These are phyloP conservation scores for Trichophyton benhamiae DNA, from an alignment of 2,329 filamentous ascomycete species.

Conservation along the genomic window DNA sequence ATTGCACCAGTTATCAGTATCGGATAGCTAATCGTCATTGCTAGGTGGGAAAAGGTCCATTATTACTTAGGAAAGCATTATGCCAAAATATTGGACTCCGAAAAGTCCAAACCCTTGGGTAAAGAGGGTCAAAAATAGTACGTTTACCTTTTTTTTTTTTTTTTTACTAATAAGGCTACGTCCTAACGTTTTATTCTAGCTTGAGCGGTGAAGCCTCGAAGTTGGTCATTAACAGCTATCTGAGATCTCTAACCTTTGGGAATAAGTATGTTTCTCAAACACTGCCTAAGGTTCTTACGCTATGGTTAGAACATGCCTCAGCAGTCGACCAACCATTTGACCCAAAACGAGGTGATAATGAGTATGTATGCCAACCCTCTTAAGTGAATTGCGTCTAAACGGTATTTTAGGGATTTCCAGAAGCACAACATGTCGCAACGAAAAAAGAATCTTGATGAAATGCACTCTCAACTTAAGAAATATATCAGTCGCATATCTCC, in stretches of 20 bases:
- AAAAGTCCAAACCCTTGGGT: constrained; percentile 61
- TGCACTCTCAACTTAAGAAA: constrained; percentile 67
- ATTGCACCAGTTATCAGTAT: neutral
- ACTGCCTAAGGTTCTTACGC: constrained; percentile 74
- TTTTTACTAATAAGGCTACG: too few relatives aligned
- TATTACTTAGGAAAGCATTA: constrained; percentile 96
- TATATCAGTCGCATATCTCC: constrained; percentile 49
- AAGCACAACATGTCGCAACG: constrained; percentile 39
- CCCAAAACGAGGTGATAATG: constrained; percentile 36
- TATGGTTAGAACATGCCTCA: constrained; percentile 87
- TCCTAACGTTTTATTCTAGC: constrained; percentile 18
- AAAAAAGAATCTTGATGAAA: constrained; percentile 52
- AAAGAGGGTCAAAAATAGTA: constrained; percentile 64
- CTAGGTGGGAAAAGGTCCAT: constrained; percentile 86
- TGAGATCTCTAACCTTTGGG: constrained; percentile 73
- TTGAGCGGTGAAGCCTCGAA: constrained; percentile 73
- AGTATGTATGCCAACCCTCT: constrained; percentile 22
- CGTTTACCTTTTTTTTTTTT: neutral
- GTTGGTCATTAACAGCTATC: constrained; percentile 85
- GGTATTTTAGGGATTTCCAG: constrained; percentile 31
- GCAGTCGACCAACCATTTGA: constrained; percentile 52
- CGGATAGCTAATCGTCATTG: constrained; percentile 8
- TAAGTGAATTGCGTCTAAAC: constrained; percentile 9
- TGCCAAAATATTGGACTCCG: constrained; percentile 85
- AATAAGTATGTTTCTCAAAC: constrained; percentile 96